Percentiles rank a stretch among this genome's conserved stretches.
These are phyloP conservation scores for Penicillium frequentans DNA, from an alignment of 2,329 filamentous ascomycete species.

Conservation along the genomic window DNA sequence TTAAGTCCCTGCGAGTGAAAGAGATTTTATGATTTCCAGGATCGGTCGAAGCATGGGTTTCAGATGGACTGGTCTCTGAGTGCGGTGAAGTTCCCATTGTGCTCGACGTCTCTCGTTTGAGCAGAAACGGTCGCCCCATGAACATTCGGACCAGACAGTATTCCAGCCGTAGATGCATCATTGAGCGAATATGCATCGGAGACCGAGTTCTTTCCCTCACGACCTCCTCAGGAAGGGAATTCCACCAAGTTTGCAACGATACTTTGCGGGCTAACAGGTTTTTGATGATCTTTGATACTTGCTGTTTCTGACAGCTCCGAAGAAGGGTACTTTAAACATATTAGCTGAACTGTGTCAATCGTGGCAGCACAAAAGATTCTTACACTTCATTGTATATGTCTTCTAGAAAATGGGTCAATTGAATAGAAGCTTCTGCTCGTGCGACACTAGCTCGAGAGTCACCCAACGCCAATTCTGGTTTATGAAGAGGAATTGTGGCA, in stretches of 20 bases:
- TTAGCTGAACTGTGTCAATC: background rate
- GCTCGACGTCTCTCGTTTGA: conserved; percentile 18
- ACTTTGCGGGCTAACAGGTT: conserved; percentile 8
- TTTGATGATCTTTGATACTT: conserved; percentile 7
- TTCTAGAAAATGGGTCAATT: conserved; percentile 20
- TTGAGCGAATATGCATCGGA: conserved; percentile 10
- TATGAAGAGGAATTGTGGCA: conserved; percentile 43
- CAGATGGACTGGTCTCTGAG: background rate
- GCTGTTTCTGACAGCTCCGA: conserved; percentile 11
- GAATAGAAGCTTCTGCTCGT: conserved; percentile 37
- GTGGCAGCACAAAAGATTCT: background rate
- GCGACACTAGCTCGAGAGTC: conserved; percentile 34
- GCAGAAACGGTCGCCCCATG: conserved; percentile 50
- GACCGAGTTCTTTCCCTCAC: background rate
- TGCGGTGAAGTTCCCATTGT: conserved; percentile 7
- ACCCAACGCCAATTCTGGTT: background rate
- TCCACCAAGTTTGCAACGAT: conserved; percentile 15
- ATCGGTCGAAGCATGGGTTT: background rate
- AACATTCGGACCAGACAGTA: conserved; percentile 53
- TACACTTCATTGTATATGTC: conserved; percentile 24
- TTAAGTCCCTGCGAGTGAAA: conserved; percentile 14
- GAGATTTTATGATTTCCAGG: background rate
- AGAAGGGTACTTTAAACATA: conserved; percentile 21
- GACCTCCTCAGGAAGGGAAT: conserved; percentile 1
- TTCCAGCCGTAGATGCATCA: conserved; percentile 38